Evolutionary conservation across 139 green algal species (phyloP), one percentile per base, ranked within the genome.

Genomic region (Haematococcus lacustris): DNA sequence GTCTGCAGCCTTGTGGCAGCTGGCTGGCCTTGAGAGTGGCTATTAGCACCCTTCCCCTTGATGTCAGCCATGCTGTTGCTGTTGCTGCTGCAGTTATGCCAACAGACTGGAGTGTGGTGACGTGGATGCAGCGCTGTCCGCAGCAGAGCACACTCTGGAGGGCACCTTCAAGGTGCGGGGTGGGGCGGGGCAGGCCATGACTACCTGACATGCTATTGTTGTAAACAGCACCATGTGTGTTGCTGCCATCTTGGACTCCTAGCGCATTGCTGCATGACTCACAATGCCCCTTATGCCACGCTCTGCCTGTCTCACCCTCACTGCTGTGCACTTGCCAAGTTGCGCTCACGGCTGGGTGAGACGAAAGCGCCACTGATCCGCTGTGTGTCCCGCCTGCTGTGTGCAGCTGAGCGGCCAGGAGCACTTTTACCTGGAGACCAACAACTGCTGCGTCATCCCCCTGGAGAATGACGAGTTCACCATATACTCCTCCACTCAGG

Each of bases 391-490:
- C n/a, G n/a, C n/a, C n/a, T n/a, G n/a, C n/a, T n/a, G n/a, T 68
- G 62, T 51, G 25, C 37, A 78, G 59, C 84, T 97, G 60, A 93
- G 94, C 26, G 94, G 91, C 35, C 89, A 93, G 86, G 92, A 98
- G 85, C 94, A 98, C 87, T 98, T 98, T 53, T 98, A 98, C 84
- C 80, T 98, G 75, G 94, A 98, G 80, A 90, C 95, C 25, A 86
- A 96, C 37, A 76, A 71, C 40, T 86, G 68, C 74, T 57, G 93
- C 3, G 90, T 96, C 30, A 81, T 95, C 23, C 90, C 91, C 0
- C 74, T 73, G 30, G 95, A 98, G 71, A 84, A 86, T 51, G 88
- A 91, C 66, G 94, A 98, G 81, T 85, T 93, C n/a, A 47, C 83
- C 0, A 78, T 88, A 40, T 83, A 85, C 64, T 86, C 85, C 61